These are phyloP conservation scores for Leccinum uliginosum DNA, from an alignment of 768 basidiomycete genomes.

Conservation along the genomic window DNA sequence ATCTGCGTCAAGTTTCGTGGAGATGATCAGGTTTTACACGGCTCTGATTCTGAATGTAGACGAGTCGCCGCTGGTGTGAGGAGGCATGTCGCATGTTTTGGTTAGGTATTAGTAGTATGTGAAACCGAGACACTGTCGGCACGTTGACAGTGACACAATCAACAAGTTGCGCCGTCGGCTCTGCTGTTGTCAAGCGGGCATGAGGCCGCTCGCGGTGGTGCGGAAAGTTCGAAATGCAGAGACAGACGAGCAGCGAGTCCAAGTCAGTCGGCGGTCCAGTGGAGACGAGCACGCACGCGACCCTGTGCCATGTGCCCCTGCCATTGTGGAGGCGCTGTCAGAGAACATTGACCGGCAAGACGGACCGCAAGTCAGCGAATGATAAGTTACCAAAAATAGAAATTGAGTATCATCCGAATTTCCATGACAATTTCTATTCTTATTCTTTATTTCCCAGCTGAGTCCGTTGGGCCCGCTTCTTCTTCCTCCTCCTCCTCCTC, in stretches of 20 bases:
- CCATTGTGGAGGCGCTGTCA: background rate
- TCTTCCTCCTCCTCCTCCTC: background rate
- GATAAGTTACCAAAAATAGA: background rate
- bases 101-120: background rate
- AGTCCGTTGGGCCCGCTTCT: background rate
- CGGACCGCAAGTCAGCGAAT: background rate
- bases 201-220: background rate
- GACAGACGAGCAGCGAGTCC: background rate
- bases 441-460: background rate
- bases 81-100: background rate
- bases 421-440: background rate
- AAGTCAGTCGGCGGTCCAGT: background rate
- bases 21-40: constrained; percentile 63
- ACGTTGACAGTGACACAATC: background rate
- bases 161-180: background rate
- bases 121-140: background rate
- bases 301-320: background rate
- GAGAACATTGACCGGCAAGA: background rate
- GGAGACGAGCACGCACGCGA: background rate
- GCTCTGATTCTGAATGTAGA: constrained; percentile 66
- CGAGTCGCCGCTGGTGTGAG: constrained; percentile 34
- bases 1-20: constrained; percentile 48
- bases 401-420: background rate
- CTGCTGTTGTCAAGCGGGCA: background rate
- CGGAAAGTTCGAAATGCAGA: background rate